phyloP scores from a whole-genome alignment of 768 basidiomycete species.

The Boletus rubropictus region DNA sequence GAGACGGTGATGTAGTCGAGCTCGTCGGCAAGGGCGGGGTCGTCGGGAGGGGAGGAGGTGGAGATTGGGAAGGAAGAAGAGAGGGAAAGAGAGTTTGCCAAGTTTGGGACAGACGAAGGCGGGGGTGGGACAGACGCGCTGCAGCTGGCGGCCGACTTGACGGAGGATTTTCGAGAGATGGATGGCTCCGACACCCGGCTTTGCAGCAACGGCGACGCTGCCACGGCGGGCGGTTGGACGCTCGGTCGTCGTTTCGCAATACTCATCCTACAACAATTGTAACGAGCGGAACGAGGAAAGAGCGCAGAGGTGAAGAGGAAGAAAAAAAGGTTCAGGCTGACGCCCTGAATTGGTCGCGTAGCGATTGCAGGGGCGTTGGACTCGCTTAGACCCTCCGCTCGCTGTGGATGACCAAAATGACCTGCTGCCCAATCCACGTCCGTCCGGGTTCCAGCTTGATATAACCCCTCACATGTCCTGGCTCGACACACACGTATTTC shows the following conservation, averaged over 20 bases:
- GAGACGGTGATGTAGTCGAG: slow-evolving; percentile 65
- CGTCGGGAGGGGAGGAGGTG: slow-evolving; percentile 12
- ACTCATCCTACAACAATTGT: slow-evolving; percentile 10
- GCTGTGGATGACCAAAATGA: slow-evolving; percentile 43
- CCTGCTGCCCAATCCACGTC: slow-evolving; percentile 75
- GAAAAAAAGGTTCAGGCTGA: neutral
- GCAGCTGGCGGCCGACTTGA: slow-evolving; percentile 12
- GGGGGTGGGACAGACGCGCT: neutral
- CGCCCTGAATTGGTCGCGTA: neutral
- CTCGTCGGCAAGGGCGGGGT: slow-evolving; percentile 52
- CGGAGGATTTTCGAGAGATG: slow-evolving; percentile 21
- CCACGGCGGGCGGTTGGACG: slow-evolving; percentile 20
- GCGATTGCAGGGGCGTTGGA: neutral
- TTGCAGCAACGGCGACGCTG: slow-evolving; percentile 32
- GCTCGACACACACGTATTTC: slow-evolving; percentile 85
- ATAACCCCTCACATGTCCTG: slow-evolving; percentile 76
- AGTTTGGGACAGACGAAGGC: neutral
- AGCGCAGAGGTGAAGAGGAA: neutral
- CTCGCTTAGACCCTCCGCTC: slow-evolving; percentile 19
- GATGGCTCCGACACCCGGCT: slow-evolving; percentile 48
- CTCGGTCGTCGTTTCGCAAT: slow-evolving; percentile 14
- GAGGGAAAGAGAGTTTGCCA: slow-evolving; percentile 11
- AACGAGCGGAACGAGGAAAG: neutral
- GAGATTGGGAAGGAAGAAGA: neutral
- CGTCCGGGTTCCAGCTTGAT: slow-evolving; percentile 54